Evolutionary conservation across 192 early-diverging fungal species (phyloP).

Genomic region (Backusella tuberculispora): DNA sequence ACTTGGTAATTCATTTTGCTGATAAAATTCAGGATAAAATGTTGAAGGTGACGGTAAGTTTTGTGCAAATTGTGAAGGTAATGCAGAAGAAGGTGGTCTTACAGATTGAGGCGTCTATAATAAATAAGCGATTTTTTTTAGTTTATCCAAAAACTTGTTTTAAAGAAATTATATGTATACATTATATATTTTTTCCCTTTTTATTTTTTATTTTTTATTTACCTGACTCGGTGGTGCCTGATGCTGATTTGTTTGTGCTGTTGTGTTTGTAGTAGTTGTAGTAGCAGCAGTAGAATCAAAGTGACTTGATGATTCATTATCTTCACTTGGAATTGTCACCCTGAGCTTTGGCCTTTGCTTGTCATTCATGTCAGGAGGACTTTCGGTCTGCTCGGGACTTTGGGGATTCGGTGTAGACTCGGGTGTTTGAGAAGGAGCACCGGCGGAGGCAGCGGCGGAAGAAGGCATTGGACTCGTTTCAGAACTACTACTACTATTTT

Average conservation of each 20-base stretch:
- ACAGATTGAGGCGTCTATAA: neutral
- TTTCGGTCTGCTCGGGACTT: neutral
- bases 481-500: neutral
- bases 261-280: neutral
- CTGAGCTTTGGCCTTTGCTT: conserved; percentile 7
- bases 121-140: neutral
- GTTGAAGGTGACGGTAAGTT: conserved; percentile 77
- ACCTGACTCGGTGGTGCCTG: neutral
- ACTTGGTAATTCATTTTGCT: conserved; percentile 69
- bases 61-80: conserved; percentile 67
- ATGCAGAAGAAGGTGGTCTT: conserved; percentile 61
- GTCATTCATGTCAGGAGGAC: neutral
- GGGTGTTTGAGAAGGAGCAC: neutral
- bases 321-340: conserved; percentile 14
- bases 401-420: conserved; percentile 10
- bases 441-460: neutral
- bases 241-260: neutral
- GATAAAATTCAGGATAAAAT: conserved; percentile 78
- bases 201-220: conserved; percentile 19
- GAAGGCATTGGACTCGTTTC: neutral
- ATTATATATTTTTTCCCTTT: neutral
- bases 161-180: neutral
- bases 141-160: neutral
- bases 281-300: neutral
- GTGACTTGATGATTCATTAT: neutral